Evolutionary conservation across 192 early-diverging fungal species (phyloP), one percentile per base, ranked within the genome.

Genomic region (Entophlyctis helioformis): DNA sequence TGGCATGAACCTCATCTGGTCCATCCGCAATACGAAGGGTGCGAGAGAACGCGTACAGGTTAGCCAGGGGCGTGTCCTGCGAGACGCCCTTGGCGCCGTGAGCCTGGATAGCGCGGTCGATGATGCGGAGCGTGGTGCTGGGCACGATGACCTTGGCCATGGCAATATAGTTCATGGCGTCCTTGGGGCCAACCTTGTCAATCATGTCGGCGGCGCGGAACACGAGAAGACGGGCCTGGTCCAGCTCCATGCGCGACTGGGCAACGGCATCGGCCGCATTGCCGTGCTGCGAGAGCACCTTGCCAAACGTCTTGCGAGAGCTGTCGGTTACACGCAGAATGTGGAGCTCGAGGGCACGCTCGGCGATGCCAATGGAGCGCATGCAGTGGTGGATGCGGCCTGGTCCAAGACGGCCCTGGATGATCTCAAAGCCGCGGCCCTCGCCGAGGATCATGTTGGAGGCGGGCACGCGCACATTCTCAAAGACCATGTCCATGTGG

Each of bases 341-440:
- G 76, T 91, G 89, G 41, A 76, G 69, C 43, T 91, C 90, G 45
- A 98, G 61, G 11, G 82, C 87, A 51, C 92, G 81, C 60, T 96
- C 92, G 29, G 85, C 90, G 66, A 87, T 75, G 24, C 95, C 95
- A 45, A 98, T 85, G 10, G 80, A 67, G 28, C 92, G 84, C 92
- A 96, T 95, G 66, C 91, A 95, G 69, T 96, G 92, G 74, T 98
- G 95, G 63, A 96, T 89, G 41, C 92, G 85, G n/a, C 85, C 83
- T 23, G 95, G 95, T 4, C 95, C 95, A 26, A 98, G 71, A 4
- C 95, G 74, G 15, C 92, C 95, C 71, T 98, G 95, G 51, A 98
- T 85, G 36, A 98, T 75, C 55, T 98, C 95, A 59, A 98, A 98
- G 0, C 95, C 95, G 50, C 95, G 76, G n/a, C 95, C 95, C 56